These are phyloP conservation scores for Hysterium pulicare DNA, from an alignment of 2,329 filamentous ascomycete species.

Conservation along the genomic window DNA sequence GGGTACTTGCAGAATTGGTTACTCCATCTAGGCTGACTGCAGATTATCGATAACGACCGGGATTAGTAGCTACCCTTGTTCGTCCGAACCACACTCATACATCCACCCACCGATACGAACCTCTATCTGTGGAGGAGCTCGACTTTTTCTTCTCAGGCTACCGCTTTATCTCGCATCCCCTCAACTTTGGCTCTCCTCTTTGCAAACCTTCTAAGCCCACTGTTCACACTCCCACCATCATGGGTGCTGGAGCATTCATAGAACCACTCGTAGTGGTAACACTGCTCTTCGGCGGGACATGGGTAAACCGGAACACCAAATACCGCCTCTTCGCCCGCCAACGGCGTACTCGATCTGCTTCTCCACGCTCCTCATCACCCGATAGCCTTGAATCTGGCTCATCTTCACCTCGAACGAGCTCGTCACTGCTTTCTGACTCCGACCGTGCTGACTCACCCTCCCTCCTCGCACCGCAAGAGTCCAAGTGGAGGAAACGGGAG, in stretches of 20 bases:
- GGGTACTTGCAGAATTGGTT: neutral
- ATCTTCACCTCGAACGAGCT: conserved; percentile 36
- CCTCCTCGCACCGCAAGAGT: conserved; percentile 40
- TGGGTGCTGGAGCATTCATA: conserved; percentile 56
- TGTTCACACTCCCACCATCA: conserved; percentile 22
- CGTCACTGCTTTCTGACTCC: conserved; percentile 26
- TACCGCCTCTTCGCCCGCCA: conserved; percentile 34
- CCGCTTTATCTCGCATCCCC: neutral
- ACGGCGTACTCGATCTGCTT: conserved; percentile 16
- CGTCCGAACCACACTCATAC: neutral
- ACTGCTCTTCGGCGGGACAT: conserved; percentile 59
- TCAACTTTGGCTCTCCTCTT: neutral
- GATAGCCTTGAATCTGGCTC: conserved; percentile 40
- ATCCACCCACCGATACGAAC: neutral
- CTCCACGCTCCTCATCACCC: conserved; percentile 36
- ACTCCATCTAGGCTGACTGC: neutral
- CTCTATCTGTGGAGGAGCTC: neutral
- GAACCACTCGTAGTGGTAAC: conserved; percentile 61
- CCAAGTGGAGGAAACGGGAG: conserved; percentile 50
- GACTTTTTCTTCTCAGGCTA: neutral
- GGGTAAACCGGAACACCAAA: conserved; percentile 55
- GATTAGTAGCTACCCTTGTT: neutral
- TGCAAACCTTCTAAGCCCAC: neutral
- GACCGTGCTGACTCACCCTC: conserved; percentile 38
- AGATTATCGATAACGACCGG: neutral